Evolutionary conservation across 768 basidiomycete genomes (phyloP).

Genomic region (Tricholoma bakamatsutake): DNA sequence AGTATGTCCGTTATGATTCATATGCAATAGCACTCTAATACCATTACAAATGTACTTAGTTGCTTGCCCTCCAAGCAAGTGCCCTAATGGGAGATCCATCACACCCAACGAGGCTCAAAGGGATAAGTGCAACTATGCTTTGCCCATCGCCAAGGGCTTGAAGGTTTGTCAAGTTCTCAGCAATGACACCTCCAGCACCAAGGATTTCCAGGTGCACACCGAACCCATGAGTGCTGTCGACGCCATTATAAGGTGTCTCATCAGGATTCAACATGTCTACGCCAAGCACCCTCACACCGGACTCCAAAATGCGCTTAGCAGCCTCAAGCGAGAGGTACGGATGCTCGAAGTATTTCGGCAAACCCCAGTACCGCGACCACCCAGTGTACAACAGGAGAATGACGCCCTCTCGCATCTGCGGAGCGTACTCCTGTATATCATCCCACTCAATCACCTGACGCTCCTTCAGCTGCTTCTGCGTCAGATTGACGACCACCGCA

Average conservation of each 20-base stretch:
- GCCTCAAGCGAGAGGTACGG: conserved; percentile 56
- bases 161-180: conserved; percentile 63
- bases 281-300: conserved; percentile 54
- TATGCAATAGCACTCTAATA: no score
- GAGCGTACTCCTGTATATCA: conserved; percentile 32
- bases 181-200: conserved; percentile 58
- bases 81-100: conserved; percentile 75
- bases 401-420: conserved; percentile 31
- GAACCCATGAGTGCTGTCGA: conserved; percentile 34
- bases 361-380: conserved; percentile 56
- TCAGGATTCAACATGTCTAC: conserved; percentile 67
- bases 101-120: conserved; percentile 48
- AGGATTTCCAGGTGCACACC: conserved; percentile 56
- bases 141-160: conserved; percentile 27
- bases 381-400: conserved; percentile 61
- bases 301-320: conserved; percentile 40
- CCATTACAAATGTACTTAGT: no score
- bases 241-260: conserved; percentile 40
- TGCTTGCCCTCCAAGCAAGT: conserved; percentile 36
- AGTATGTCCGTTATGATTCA: no score
- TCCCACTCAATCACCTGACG: conserved; percentile 54
- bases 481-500: conserved; percentile 51
- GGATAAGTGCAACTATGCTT: conserved; percentile 46
- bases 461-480: conserved; percentile 15
- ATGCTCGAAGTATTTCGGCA: conserved; percentile 49